A percentile compares a stretch with the other conserved stretches of the same genome.
Evolutionary conservation across 345 rosid species (phyloP).

Genomic region (Populus pruinosa): DNA sequence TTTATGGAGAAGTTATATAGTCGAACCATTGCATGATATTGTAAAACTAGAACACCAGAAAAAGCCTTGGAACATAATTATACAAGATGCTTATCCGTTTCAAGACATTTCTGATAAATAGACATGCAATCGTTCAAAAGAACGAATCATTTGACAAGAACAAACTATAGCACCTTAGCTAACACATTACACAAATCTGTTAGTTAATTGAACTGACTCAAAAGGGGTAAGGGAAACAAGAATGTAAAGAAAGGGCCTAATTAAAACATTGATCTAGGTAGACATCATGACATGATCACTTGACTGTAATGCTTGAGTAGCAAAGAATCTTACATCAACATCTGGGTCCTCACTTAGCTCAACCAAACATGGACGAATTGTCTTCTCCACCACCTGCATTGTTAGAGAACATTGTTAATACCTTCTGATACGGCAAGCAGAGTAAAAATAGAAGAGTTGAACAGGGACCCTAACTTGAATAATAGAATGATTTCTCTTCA

Average conservation of each 20-base stretch:
- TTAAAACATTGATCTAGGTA: constrained; percentile 32
- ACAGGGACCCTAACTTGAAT: too few species aligned
- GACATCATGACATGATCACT: constrained; percentile 79
- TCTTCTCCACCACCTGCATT: constrained; percentile 71
- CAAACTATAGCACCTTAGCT: not conserved
- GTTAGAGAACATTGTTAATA: not conserved
- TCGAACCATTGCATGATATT: too few species aligned
- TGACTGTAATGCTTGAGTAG: constrained; percentile 76
- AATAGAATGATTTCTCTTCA: too few species aligned
- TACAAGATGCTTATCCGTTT: too few species aligned
- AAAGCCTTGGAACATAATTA: not conserved
- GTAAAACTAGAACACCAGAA: not conserved
- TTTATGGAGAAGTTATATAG: too few species aligned
- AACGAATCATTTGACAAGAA: not conserved
- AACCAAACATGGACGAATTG: constrained; percentile 70
- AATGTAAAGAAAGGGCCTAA: not conserved
- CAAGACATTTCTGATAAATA: too few species aligned
- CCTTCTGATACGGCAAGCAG: not conserved
- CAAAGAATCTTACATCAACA: constrained; percentile 83
- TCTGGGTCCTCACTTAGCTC: constrained; percentile 92
- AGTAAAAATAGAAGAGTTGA: too few species aligned
- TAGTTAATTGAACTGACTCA: constrained; percentile 11
- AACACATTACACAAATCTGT: constrained; percentile 13
- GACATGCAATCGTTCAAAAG: not conserved
- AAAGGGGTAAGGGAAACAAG: not conserved